Conservation (phyloP, 2,329 filamentous ascomycete species). For the Trichoderma asperellum region DNA sequence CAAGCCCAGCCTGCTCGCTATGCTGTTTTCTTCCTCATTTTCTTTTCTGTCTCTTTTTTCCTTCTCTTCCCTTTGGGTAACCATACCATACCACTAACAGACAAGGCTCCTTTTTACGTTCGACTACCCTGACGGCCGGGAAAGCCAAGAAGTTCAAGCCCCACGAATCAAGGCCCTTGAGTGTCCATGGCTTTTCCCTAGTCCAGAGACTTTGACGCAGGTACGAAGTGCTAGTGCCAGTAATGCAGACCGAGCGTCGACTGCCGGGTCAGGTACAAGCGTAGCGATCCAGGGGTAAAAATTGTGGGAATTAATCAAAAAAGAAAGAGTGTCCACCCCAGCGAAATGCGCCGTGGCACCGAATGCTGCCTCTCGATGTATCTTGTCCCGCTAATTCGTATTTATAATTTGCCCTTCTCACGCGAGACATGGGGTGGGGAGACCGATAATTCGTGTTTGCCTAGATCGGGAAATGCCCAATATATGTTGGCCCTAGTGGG, state of each 20-base stretch:
- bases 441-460: conserved; percentile 19
- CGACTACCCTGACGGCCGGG: conserved; percentile 2
- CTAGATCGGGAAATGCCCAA: conserved; percentile 26
- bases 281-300: conserved; percentile 27
- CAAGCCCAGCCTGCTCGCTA: not conserved
- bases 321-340: not conserved
- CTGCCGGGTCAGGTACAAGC: conserved; percentile 21
- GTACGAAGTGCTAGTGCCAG: conserved; percentile 23
- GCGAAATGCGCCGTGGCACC: conserved; percentile 1
- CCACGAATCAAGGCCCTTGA: conserved; percentile 22
- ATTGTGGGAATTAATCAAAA: conserved; percentile 28
- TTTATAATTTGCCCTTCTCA: conserved; percentile 29
- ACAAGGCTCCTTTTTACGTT: conserved; percentile 9
- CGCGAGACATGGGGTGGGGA: conserved; percentile 26
- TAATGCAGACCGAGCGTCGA: conserved; percentile 17
- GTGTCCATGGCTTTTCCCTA: conserved; percentile 9
- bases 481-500: conserved; percentile 10
- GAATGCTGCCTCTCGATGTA: not conserved
- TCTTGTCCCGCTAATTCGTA: conserved; percentile 26
- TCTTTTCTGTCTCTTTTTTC: not conserved
- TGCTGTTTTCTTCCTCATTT: not conserved
- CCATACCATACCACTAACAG: not conserved
- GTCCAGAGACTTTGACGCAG: conserved; percentile 21
- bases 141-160: conserved; percentile 1
- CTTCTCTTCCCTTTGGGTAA: not conserved